These are phyloP conservation scores for Solanum habrochaites DNA, from an alignment of 257 asterid genomes.

Conservation along the genomic window DNA sequence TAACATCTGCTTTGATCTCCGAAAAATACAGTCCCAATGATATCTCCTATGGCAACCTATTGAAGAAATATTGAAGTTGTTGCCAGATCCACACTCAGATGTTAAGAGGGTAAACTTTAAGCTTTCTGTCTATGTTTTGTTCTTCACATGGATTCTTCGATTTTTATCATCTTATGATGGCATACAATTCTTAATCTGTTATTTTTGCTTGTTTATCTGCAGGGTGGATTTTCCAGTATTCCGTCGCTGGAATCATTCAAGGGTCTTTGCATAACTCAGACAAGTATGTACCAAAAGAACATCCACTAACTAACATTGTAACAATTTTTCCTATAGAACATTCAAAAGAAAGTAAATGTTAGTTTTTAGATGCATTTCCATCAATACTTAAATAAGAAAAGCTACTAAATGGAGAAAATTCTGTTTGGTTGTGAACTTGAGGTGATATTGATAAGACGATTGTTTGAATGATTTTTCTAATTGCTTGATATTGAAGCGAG, in stretches of 20 bases:
- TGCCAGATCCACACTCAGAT: slow-evolving; percentile 92
- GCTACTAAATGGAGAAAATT: neutral
- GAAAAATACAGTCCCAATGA: slow-evolving; percentile 58
- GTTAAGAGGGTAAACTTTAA: neutral
- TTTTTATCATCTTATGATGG: neutral
- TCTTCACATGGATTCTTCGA: neutral
- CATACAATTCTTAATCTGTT: neutral
- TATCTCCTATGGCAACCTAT: slow-evolving; percentile 93
- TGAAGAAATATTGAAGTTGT: slow-evolving; percentile 75
- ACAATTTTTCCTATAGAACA: neutral
- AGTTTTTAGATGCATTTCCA: neutral
- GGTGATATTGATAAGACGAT: neutral
- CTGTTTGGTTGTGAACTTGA: neutral
- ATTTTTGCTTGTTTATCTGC: slow-evolving; percentile 13
- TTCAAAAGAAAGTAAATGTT: neutral
- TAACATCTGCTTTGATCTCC: neutral
- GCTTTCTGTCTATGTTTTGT: neutral
- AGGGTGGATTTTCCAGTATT: slow-evolving; percentile 67
- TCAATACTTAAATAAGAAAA: neutral
- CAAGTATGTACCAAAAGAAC: slow-evolving; percentile 30
- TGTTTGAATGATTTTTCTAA: neutral
- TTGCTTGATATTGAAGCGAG: neutral
- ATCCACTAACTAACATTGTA: neutral
- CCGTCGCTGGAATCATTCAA: slow-evolving; percentile 52
- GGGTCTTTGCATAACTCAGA: slow-evolving; percentile 47